Base-by-base conservation (phyloP, 768 basidiomycete genomes). In the Amanita muscaria region DNA sequence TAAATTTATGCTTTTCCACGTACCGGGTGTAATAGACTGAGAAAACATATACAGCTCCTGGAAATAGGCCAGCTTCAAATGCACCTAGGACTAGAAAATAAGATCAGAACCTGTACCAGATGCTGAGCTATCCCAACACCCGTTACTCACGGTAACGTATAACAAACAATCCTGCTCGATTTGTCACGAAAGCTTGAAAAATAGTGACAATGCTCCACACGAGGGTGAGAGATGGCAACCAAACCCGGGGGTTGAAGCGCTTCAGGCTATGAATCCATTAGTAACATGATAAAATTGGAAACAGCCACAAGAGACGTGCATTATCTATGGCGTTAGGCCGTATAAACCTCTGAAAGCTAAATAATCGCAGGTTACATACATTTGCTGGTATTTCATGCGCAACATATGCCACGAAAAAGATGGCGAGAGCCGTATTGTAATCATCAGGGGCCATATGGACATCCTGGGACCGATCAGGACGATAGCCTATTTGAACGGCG, bases 361-460 rank as follows among this genome's bases (percentile, higher is more conserved):
- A 18, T 27, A 25, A 41, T 29, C 14, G 16, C 16, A 11, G 14
- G 4, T 25, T 18, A 41, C 40, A 19, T 19, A 41, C 40, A 40
- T 18, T 30, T 9, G 16, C 8, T 7, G 27, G 25, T 30, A 40
- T 19, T 23, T 19, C 78, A 39, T 79, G 80, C n/a, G 70, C 48
- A 12, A 78, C 66, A 51, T 80, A 81, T 39, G 76, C 72, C 3
- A 79, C 62, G 46, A 80, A 82, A 56, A 78, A 81, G 2, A 81
- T 51, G 0, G 77, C 74, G 14, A 83, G 57, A 2, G 74, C 64
- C 0, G 74, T 76, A 51, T 79, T 80, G 55, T 79, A 80, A 40
- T 66, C 72, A 0, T 75, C 57, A 4, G 68, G 56, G 14, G 71
- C 62, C 15, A 79, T 55, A 25, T 71, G 46, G n/a, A 79, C 60